Base-by-base conservation (phyloP, 1,139 yeast genomes). In the Wickerhamiella pararugosa region DNA sequence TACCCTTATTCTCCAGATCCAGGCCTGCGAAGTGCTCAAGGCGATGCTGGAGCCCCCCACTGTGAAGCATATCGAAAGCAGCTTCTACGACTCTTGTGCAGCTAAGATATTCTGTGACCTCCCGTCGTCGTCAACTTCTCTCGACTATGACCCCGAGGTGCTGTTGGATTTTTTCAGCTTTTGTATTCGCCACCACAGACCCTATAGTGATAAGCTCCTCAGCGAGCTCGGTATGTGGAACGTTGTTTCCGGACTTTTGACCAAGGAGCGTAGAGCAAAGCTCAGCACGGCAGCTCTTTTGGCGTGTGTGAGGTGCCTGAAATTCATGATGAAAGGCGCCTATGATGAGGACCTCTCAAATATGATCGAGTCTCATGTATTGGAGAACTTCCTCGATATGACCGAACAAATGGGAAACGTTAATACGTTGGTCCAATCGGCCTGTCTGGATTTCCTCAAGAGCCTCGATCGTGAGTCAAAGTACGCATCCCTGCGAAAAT, bases 1-100 rank as follows among this genome's bases (percentile, higher is more conserved):
- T 32, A 76, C 78, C 49, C 70, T 79, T 5, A 94, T 94, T 0
- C 62, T 86, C 40, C 78, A 81, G 55, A 73, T 79, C 5, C 96
- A 86, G 57, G 81, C 90, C 1, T 75, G 74, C 47, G 95, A 86
- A 60, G 94, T 95, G 0, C 62, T 87, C 39, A 76, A 77, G 53
- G 75, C 78, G 1, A 61, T 86, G 34, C 63, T 84, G 10, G 46
- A 47, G 36, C 40, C 42, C 8, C 39, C 44, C 9, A 11, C 25
- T 5, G 27, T 28, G 28, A 21, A 39, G 2, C 32, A 21, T 38
- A 42, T 36, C 37, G 40, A 26, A 41, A 34, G 34, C 34, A 38
- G 46, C 7, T 53, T 55, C 41, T 55, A 54, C 40, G 44, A 44
- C 4, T 45, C 44, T 25, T 48, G 52, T 25, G 54, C 52, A 7